Conservation (phyloP, 2,329 filamentous ascomycete genomes). For the Neopestalotiopsis rosae region DNA sequence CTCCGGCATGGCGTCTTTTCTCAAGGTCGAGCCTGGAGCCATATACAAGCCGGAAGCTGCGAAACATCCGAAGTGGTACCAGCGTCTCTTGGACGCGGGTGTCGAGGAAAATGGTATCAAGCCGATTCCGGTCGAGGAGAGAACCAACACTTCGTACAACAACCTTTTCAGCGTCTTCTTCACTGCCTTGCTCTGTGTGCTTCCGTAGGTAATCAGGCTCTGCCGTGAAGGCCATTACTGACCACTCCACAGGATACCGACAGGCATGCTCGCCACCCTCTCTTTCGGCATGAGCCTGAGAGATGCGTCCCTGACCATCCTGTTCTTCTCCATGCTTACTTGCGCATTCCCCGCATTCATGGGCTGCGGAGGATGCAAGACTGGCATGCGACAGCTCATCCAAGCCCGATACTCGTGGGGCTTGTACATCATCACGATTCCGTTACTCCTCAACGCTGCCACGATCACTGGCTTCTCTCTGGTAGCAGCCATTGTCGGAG, state of each 20-base stretch:
- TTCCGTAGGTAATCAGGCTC: conserved; percentile 55
- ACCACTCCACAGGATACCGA: conserved; percentile 51
- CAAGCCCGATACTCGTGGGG: conserved; percentile 67
- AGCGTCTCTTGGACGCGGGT: conserved; percentile 47
- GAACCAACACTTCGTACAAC: conserved; percentile 57
- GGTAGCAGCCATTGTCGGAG: conserved; percentile 60
- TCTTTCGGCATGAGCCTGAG: conserved; percentile 59
- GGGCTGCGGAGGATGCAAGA: conserved; percentile 58
- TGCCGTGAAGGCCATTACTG: not conserved
- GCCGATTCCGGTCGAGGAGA: conserved; percentile 59
- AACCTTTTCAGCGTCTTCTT: conserved; percentile 68
- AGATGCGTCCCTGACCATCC: conserved; percentile 60
- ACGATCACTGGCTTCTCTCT: conserved; percentile 64
- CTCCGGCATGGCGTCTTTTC: conserved; percentile 29
- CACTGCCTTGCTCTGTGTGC: conserved; percentile 59
- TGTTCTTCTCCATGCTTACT: conserved; percentile 63
- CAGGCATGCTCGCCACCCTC: conserved; percentile 62
- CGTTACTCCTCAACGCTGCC: conserved; percentile 59
- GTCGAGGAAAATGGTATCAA: conserved; percentile 60
- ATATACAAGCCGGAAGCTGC: conserved; percentile 36
- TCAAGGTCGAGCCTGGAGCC: conserved; percentile 38
- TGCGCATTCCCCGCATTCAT: conserved; percentile 60
- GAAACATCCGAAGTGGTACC: conserved; percentile 46
- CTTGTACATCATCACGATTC: conserved; percentile 55
- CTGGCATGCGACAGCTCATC: conserved; percentile 64